Evolutionary conservation across 1,284 basidiomycete genomes (phyloP).

Genomic region (Naganishia sp.): DNA sequence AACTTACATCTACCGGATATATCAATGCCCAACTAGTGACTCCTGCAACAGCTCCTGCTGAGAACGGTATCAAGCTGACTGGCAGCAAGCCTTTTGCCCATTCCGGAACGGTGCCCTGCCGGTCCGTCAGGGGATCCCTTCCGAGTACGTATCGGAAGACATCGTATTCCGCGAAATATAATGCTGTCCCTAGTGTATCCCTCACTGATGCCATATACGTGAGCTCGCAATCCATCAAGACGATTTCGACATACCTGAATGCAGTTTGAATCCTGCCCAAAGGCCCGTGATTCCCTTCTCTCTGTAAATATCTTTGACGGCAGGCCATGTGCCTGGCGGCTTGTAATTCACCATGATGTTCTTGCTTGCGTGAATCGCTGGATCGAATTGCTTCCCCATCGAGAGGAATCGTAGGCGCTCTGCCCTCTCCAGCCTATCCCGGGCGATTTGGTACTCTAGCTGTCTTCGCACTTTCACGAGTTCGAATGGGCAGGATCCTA

Average conservation of each 20-base stretch:
- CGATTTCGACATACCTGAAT: constrained; percentile 63
- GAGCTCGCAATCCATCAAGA: not conserved
- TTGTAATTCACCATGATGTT: constrained; percentile 30
- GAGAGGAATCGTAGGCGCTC: constrained; percentile 5
- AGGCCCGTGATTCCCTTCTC: constrained; percentile 69
- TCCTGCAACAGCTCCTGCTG: constrained; percentile 52
- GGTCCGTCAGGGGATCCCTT: constrained; percentile 34
- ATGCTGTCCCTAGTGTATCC: constrained; percentile 51
- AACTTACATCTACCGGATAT: constrained; percentile 54
- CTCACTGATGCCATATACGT: constrained; percentile 41
- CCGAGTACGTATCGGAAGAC: constrained; percentile 51
- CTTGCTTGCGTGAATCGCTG: constrained; percentile 15
- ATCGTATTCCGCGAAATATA: constrained; percentile 55
- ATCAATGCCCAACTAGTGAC: constrained; percentile 54
- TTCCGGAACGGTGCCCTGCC: constrained; percentile 47
- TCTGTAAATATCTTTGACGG: constrained; percentile 52
- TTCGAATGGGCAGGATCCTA: constrained; percentile 81
- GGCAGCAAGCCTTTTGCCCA: constrained; percentile 50
- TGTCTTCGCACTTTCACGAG: constrained; percentile 92
- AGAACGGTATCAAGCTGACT: constrained; percentile 48
- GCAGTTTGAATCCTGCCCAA: constrained; percentile 77
- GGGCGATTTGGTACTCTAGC: constrained; percentile 89
- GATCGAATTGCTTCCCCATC: constrained; percentile 13
- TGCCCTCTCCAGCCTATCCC: constrained; percentile 61
- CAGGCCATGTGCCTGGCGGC: constrained; percentile 69